Evolutionary conservation across 495 filamentous ascomycete species (phyloP).

Genomic region (Mytilinidion resinicola): DNA sequence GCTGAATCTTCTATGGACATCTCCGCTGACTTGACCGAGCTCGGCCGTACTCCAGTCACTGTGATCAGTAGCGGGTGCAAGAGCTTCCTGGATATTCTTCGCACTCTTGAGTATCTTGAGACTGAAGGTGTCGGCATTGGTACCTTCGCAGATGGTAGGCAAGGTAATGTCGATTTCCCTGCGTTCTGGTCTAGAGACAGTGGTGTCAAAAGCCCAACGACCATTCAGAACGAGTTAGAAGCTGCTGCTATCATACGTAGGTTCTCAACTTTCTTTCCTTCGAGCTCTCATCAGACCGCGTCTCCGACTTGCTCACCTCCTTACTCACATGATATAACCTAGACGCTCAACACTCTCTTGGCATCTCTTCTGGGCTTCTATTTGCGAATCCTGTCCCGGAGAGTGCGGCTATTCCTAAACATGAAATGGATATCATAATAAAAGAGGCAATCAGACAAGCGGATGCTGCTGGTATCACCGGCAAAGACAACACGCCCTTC

Average conservation of each 20-base stretch:
- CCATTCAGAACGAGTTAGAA: constrained; percentile 65
- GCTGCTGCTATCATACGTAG: constrained; percentile 80
- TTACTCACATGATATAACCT: background rate
- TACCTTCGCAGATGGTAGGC: constrained; percentile 77
- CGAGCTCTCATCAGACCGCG: background rate
- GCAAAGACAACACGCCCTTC: constrained; percentile 83
- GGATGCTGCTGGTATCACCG: constrained; percentile 57
- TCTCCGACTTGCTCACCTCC: background rate
- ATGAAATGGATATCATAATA: constrained; percentile 69
- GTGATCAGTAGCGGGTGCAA: constrained; percentile 90
- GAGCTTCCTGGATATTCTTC: constrained; percentile 86
- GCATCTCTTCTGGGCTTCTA: constrained; percentile 64
- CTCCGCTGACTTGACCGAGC: constrained; percentile 89
- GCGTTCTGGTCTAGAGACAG: constrained; percentile 88
- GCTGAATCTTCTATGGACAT: constrained; percentile 84
- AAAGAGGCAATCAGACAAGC: constrained; percentile 67
- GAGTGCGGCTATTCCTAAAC: constrained; percentile 60
- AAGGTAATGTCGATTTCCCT: constrained; percentile 65
- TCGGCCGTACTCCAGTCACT: constrained; percentile 83
- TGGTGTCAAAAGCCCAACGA: constrained; percentile 67
- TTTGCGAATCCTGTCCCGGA: constrained; percentile 85
- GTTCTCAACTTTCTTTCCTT: constrained; percentile 19
- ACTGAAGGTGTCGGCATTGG: constrained; percentile 83
- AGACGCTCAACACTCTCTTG: constrained; percentile 61
- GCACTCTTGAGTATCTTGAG: constrained; percentile 89